Conservation (phyloP, 1,284 basidiomycete genomes). For the Apiotrichum gracile region DNA sequence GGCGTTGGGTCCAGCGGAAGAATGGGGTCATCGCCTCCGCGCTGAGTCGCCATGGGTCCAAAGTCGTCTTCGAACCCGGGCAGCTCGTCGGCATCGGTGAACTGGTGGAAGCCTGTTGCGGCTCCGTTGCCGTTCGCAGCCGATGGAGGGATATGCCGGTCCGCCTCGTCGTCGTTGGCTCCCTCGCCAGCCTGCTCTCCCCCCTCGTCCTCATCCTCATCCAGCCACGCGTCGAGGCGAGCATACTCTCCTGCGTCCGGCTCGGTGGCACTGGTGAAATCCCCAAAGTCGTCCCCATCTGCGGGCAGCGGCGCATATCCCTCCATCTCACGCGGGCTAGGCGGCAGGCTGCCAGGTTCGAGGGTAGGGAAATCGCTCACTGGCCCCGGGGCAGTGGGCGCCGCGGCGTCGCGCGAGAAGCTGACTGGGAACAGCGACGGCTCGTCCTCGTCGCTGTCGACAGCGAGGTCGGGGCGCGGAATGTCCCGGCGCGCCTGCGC, state of each 20-base stretch:
- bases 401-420: neutral
- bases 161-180: neutral
- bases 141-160: neutral
- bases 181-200: neutral
- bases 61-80: conserved; percentile 36
- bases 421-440: conserved; percentile 10
- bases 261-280: conserved; percentile 5
- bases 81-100: neutral
- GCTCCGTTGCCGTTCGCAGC: neutral
- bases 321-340: neutral
- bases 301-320: conserved; percentile 3
- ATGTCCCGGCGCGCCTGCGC: neutral
- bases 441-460: conserved; percentile 8
- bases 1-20: conserved; percentile 38
- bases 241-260: conserved; percentile 30
- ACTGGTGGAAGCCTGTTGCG: neutral
- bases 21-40: neutral
- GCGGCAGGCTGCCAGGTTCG: neutral
- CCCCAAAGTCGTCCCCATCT: conserved; percentile 16
- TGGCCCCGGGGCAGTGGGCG: neutral
- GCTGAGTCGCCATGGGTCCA: conserved; percentile 9
- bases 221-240: conserved; percentile 39
- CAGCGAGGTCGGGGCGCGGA: conserved; percentile 6
- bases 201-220: conserved; percentile 18
- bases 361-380: conserved; percentile 11